phyloP scores from a whole-genome alignment of 1,284 basidiomycete species.

The Fomitopsis schrenkii region DNA sequence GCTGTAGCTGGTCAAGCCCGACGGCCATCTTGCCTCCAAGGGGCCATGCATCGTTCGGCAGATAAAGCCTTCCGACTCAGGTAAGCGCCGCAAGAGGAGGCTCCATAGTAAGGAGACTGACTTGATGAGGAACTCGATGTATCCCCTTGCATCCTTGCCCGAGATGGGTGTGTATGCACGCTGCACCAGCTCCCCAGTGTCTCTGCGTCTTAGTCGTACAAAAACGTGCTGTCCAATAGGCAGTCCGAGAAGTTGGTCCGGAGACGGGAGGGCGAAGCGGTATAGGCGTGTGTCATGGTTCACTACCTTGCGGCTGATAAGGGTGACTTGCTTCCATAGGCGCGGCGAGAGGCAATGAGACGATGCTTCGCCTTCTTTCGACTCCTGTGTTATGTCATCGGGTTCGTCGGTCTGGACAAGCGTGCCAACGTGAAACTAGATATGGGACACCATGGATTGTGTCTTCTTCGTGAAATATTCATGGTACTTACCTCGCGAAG shows the following conservation, averaged over 20 bases:
- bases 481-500: conserved; percentile 34
- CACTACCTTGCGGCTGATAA: conserved; percentile 38
- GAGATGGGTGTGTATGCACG: conserved; percentile 66
- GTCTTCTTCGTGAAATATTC: neutral
- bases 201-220: conserved; percentile 41
- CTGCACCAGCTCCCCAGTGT: conserved; percentile 46
- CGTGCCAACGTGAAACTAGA: conserved; percentile 40
- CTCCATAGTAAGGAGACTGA: conserved; percentile 11
- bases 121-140: conserved; percentile 57
- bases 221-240: conserved; percentile 65
- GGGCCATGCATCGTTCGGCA: conserved; percentile 36
- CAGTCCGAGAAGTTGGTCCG: conserved; percentile 49
- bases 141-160: conserved; percentile 37
- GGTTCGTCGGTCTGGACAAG: conserved; percentile 16
- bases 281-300: conserved; percentile 50
- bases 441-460: neutral
- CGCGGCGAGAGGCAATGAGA: conserved; percentile 43
- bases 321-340: conserved; percentile 47
- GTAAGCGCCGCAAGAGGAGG: neutral
- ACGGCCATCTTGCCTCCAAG: conserved; percentile 57
- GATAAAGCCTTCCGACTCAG: conserved; percentile 36
- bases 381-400: conserved; percentile 3
- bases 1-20: conserved; percentile 43
- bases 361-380: conserved; percentile 5
- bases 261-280: conserved; percentile 45